Evolutionary conservation across 2,329 filamentous ascomycete genomes (phyloP).

Genomic region (Calonectria multiphialidica): DNA sequence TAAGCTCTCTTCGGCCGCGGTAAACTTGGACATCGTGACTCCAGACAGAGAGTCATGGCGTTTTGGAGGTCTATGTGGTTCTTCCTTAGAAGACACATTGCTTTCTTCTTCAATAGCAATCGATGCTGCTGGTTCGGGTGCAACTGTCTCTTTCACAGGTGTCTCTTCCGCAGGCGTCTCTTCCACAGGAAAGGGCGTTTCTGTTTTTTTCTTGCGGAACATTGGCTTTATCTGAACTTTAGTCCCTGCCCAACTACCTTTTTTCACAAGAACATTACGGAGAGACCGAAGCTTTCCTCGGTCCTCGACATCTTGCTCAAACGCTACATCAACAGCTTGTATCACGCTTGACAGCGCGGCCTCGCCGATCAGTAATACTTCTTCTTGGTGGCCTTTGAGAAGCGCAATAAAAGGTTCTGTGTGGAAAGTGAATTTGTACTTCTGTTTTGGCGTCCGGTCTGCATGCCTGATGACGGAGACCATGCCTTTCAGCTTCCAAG

Average conservation of each 20-base stretch:
- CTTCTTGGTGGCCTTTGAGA: conserved; percentile 94
- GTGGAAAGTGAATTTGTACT: conserved; percentile 99
- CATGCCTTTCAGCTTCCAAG: conserved; percentile 98
- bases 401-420: conserved; percentile 96
- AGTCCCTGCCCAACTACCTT: conserved; percentile 93
- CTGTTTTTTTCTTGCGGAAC: conserved; percentile 89
- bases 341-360: conserved; percentile 90
- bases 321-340: conserved; percentile 85
- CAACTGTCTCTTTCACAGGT: conserved; percentile 51
- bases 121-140: conserved; percentile 46
- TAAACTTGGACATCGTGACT: conserved; percentile 92
- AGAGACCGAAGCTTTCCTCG: conserved; percentile 86
- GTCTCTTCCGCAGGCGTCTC: too few species aligned
- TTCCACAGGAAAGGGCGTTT: conserved; percentile 60
- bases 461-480: conserved; percentile 97
- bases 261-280: conserved; percentile 89
- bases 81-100: conserved; percentile 38
- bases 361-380: conserved; percentile 93
- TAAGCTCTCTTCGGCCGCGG: conserved; percentile 91
- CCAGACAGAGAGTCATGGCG: conserved; percentile 89
- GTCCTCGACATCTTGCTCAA: conserved; percentile 86
- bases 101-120: conserved; percentile 36
- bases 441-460: conserved; percentile 97
- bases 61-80: conserved; percentile 57
- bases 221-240: conserved; percentile 99